Conservation (phyloP, 345 rosid genomes). For the Eutrema yunnanense region DNA sequence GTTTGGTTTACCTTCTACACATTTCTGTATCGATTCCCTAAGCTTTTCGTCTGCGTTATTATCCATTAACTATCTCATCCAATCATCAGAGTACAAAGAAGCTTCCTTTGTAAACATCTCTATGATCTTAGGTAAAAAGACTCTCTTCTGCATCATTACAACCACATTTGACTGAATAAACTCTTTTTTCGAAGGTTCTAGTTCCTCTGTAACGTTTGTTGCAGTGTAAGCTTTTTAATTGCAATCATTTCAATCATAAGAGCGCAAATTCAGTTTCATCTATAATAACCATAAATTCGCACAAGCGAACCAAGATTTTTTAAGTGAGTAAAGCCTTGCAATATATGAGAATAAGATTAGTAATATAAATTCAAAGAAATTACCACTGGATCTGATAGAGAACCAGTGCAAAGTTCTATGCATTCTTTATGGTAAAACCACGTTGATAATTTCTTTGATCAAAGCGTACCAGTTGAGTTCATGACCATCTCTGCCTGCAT, state of each 20-base stretch:
- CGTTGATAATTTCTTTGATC: no score
- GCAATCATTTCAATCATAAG: conserved; percentile 1
- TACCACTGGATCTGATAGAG: conserved; percentile 87
- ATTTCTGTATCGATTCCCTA: conserved; percentile 47
- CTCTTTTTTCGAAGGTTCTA: conserved; percentile 62
- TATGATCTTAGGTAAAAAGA: conserved; percentile 59
- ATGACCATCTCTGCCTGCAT: no score
- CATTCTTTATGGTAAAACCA: no score
- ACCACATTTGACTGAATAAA: conserved; percentile 53
- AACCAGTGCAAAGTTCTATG: conserved; percentile 56
- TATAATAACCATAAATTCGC: neutral
- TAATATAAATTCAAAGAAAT: neutral
- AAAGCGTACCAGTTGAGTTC: no score
- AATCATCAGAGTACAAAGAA: no score
- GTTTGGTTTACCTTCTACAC: conserved; percentile 40
- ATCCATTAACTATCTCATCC: conserved; percentile 41
- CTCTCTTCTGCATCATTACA: conserved; percentile 60
- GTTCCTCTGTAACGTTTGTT: conserved; percentile 50
- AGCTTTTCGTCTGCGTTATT: conserved; percentile 60
- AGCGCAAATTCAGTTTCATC: neutral
- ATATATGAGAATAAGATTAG: neutral
- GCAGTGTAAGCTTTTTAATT: conserved; percentile 72
- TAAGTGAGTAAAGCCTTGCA: neutral
- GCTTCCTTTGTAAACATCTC: conserved; percentile 45
- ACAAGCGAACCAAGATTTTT: neutral